Percentiles rank a stretch among this genome's conserved stretches.
These are phyloP conservation scores for Berberis vulgaris DNA, from an alignment of 164 flowering plant genomes.

Conservation along the genomic window DNA sequence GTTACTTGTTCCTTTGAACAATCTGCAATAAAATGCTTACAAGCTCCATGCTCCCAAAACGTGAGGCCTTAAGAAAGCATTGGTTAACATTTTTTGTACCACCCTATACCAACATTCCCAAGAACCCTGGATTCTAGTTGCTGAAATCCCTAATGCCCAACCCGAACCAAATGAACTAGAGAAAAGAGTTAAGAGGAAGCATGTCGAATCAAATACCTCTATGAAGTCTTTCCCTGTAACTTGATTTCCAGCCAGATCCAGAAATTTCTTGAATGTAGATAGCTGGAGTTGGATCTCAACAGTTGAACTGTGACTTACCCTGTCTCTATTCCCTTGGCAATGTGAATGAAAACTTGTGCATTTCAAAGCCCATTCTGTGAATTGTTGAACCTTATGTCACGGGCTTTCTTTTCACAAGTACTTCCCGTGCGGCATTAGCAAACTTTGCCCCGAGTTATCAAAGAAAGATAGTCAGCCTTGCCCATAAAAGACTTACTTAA, in stretches of 20 bases:
- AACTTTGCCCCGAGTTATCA: too few species aligned
- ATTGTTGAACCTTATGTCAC: conserved; percentile 93
- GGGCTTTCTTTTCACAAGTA: too few species aligned
- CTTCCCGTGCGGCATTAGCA: too few species aligned
- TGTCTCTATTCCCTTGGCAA: conserved; percentile 54
- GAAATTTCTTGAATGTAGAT: conserved; percentile 78
- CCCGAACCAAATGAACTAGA: conserved; percentile 41
- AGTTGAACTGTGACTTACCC: conserved; percentile 16
- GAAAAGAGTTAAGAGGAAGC: conserved; percentile 14
- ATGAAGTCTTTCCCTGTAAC: conserved; percentile 90
- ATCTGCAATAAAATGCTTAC: conserved; percentile 93
- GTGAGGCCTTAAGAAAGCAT: conserved; percentile 60
- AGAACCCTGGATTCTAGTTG: conserved; percentile 75
- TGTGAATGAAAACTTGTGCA: conserved; percentile 89
- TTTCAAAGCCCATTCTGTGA: conserved; percentile 93
- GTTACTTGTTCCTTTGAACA: conserved; percentile 91
- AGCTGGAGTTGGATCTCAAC: conserved; percentile 64
- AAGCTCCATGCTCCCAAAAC: conserved; percentile 96
- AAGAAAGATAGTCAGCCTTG: too few species aligned
- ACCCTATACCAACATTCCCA: conserved; percentile 82
- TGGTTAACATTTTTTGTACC: conserved; percentile 64
- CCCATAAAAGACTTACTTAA: too few species aligned
- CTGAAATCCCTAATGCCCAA: conserved; percentile 94
- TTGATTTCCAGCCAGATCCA: conserved; percentile 83
- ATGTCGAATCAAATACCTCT: conserved; percentile 83